Conservation (phyloP, 805 yeast species). For the Blastobotrys terrestris region DNA sequence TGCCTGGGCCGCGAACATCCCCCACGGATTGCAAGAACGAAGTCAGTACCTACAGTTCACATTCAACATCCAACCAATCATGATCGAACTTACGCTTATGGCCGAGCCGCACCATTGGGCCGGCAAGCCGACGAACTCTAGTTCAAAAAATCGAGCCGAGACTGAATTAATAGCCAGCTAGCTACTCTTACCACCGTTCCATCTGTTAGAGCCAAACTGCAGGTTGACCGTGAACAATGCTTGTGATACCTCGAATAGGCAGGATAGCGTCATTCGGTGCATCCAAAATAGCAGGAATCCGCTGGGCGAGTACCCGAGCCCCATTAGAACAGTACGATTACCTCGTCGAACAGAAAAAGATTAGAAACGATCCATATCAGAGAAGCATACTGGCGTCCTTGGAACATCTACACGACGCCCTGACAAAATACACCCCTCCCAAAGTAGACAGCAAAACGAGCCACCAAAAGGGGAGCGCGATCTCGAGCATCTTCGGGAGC, state of each 20-base stretch:
- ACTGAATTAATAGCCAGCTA: no score
- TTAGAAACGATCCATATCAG: slow-evolving; percentile 72
- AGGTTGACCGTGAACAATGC: no score
- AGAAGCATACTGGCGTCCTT: slow-evolving; percentile 61
- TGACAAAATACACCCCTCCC: slow-evolving; percentile 58
- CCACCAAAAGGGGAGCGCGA: slow-evolving; percentile 3
- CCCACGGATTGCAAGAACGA: no score
- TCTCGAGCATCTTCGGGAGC: slow-evolving; percentile 8
- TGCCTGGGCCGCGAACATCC: no score
- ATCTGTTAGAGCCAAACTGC: background rate
- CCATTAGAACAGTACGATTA: slow-evolving; percentile 32
- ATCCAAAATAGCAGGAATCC: background rate
- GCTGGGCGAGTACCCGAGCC: slow-evolving; percentile 4
- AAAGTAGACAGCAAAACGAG: slow-evolving; percentile 41
- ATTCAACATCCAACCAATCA: no score
- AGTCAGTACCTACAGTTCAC: no score
- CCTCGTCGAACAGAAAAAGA: slow-evolving; percentile 26
- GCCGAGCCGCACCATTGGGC: no score
- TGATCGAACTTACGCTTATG: no score
- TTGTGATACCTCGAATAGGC: background rate
- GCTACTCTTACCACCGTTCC: no score
- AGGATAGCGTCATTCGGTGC: background rate
- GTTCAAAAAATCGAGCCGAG: no score
- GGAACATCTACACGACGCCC: slow-evolving; percentile 34
- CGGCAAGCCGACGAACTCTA: no score